Evolutionary conservation across 345 rosid genomes (phyloP).

Genomic region (Gossypium rotundifolium): DNA sequence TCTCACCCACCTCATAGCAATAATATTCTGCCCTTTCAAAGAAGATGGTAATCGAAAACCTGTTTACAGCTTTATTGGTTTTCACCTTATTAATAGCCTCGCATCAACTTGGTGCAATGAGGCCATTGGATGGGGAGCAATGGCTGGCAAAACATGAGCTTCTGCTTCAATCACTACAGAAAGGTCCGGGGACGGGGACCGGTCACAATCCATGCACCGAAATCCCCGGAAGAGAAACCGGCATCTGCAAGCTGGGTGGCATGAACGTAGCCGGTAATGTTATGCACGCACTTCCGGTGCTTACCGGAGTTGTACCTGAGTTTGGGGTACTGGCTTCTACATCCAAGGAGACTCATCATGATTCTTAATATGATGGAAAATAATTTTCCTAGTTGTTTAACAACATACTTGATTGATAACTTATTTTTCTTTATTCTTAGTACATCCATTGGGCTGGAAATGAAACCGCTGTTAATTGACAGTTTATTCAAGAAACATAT

Average conservation of each 20-base stretch:
- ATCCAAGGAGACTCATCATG: constrained; percentile 1
- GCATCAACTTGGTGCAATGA: constrained; percentile 14
- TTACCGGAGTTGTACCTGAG: constrained; percentile 8
- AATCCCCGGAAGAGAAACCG: constrained; percentile 18
- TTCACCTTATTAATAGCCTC: neutral
- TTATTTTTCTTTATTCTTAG: neutral
- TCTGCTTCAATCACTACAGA: constrained; percentile 11
- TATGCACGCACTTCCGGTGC: constrained; percentile 6
- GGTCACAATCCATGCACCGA: constrained; percentile 18
- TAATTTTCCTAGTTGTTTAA: neutral
- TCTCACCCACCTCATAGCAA: neutral
- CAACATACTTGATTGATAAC: neutral
- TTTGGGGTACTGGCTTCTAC: constrained; percentile 6
- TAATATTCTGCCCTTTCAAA: neutral
- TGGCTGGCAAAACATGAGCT: constrained; percentile 6
- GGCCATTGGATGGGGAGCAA: constrained; percentile 10
- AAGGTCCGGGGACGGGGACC: constrained; percentile 6
- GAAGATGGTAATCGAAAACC: neutral
- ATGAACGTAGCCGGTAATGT: constrained; percentile 22
- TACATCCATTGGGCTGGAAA: neutral
- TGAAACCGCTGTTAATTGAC: neutral
- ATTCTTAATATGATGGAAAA: constrained; percentile 7
- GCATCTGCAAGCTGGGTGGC: constrained; percentile 15
- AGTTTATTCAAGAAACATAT: neutral
- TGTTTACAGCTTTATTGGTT: neutral